Percentiles rank a stretch among this genome's conserved stretches.
Evolutionary conservation across 805 yeast species (phyloP).

Genomic region (Candida loeiensis): DNA sequence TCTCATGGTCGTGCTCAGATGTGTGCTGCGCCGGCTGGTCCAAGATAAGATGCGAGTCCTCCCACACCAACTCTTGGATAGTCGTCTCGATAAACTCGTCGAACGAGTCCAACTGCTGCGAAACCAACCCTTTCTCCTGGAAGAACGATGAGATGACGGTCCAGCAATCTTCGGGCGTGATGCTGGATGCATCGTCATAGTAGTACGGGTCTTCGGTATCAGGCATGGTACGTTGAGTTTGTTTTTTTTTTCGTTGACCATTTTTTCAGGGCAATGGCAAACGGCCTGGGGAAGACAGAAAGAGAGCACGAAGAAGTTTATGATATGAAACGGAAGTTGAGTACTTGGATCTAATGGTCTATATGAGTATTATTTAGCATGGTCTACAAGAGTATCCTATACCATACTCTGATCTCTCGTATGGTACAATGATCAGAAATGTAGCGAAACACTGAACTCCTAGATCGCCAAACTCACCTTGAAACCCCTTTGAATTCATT

Average conservation of each 20-base stretch:
- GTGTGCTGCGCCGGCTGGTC: conserved; percentile 99
- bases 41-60: conserved; percentile 86
- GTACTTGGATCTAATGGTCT: background rate
- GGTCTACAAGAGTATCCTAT: no score
- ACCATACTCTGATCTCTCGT: no score
- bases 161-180: conserved; percentile 99
- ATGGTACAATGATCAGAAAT: no score
- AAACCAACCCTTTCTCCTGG: conserved; percentile 93
- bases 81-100: conserved; percentile 97
- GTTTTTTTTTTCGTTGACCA: conserved; percentile 4
- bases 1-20: conserved; percentile 82
- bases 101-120: conserved; percentile 97
- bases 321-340: background rate
- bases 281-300: background rate
- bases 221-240: conserved; percentile 3
- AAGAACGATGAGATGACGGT: conserved; percentile 94
- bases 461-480: no score
- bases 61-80: conserved; percentile 94
- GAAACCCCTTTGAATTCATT: no score
- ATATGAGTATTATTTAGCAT: no score
- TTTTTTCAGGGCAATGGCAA: background rate
- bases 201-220: conserved; percentile 59
- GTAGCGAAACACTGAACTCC: no score
- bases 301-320: background rate
- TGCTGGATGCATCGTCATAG: conserved; percentile 62